Evolutionary conservation across 345 rosid species (phyloP), one percentile per base, ranked within the genome.

Genomic region (Gossypium ekmanianum): DNA sequence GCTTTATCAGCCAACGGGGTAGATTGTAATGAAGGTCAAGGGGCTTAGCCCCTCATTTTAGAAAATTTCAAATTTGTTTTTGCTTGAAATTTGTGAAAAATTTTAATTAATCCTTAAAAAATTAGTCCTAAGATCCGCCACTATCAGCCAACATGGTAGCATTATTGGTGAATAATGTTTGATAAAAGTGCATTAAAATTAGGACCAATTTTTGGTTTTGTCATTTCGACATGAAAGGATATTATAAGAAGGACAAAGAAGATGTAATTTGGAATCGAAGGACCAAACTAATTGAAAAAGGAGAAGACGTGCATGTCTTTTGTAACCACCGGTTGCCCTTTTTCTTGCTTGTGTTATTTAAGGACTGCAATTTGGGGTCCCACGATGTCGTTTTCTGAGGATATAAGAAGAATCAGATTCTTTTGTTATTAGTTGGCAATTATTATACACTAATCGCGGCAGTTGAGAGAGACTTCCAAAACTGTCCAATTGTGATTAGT

Each of bases 221-320:
- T 51, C 61, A 27, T 69, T 79, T 55, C 2, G n/a, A 16, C 39
- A 61, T 61, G 34, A 61, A 61, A 26, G 12, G n/a, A 12, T 13
- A 5, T 61, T 26, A 27, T 61, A 39, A 6, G 41, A 27, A 27
- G 26, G 65, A 27, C 65, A 27, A 61, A 12, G n/a, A 17, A 29
- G 50, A 39, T 4, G 39, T 39, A 48, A n/a, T 6, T 5, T 9
- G 70, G 83, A 70, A 27, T 54, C 74, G 9, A 20, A 71, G 26
- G 78, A 68, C 59, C 59, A 69, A 44, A 57, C 61, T 24, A 3
- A 69, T 44, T 69, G 73, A 56, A 29, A 69, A 69, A 69, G 39
- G 66, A 79, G 63, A n/a, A 73, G 65, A 72, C 58, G 63, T 56
- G 62, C 74, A 55, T 63, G 29, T 56, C 17, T 26, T 27, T 74